Conservation (phyloP, 192 early-diverging fungal genomes). For the Podila epigama region DNA sequence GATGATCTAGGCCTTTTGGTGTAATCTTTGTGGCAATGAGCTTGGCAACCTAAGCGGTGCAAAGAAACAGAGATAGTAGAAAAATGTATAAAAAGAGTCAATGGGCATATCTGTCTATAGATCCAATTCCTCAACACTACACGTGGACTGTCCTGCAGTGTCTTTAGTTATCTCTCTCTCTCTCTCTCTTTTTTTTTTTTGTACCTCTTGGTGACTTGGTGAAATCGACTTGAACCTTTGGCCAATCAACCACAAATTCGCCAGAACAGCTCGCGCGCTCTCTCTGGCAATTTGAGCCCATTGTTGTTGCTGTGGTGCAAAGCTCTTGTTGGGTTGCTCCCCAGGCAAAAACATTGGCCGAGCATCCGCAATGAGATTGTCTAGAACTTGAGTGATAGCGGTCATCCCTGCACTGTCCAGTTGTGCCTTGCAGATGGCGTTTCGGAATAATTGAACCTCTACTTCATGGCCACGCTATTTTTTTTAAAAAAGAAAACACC, state of each 20-base stretch:
- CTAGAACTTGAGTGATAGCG: constrained; percentile 11
- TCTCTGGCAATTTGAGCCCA: constrained; percentile 10
- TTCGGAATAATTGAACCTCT: constrained; percentile 13
- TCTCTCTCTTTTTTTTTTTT: no score
- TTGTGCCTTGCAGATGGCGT: constrained; percentile 12
- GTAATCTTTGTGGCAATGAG: constrained; percentile 35
- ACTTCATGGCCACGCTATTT: constrained; percentile 15
- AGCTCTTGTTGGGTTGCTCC: not conserved
- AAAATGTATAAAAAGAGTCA: not conserved
- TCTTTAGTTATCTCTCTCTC: no score
- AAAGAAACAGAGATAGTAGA: not conserved
- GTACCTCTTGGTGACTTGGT: constrained; percentile 19
- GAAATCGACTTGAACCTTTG: constrained; percentile 46
- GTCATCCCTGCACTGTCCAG: not conserved
- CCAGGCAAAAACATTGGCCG: constrained; percentile 26
- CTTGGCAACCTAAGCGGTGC: constrained; percentile 18
- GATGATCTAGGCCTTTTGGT: constrained; percentile 37
- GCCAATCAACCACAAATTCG: constrained; percentile 44
- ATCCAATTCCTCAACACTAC: no score
- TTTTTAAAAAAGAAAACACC: not conserved
- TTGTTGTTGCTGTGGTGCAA: constrained; percentile 7
- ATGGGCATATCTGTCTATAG: no score
- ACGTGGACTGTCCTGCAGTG: no score
- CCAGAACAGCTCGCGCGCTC: constrained; percentile 29
- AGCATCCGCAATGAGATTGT: constrained; percentile 26